Base-by-base conservation (phyloP, 371 early-diverging fungal species). In the Choanephora cucurbitarum region DNA sequence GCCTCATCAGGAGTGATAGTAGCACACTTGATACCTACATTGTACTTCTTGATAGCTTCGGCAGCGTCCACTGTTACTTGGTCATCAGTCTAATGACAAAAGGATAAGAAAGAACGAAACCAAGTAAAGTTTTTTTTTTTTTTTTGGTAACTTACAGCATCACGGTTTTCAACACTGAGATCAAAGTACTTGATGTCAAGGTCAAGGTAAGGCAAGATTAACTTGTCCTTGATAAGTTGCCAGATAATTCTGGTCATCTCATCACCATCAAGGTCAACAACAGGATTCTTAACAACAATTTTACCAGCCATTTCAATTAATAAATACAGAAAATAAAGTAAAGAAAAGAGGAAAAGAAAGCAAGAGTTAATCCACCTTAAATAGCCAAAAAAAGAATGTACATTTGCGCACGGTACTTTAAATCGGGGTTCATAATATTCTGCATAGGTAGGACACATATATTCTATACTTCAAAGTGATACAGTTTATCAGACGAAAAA, bases 1-100 rank as follows among this genome's bases (percentile, higher is more conserved):
- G 85, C 91, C 61, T 92, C 93, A 67, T 98, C 98, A 15, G 98
- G 97, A n/a, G 98, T 98, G 72, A 98, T 98, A 45, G 98, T 98
- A 22, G 98, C 98, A 78, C 98, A 98, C 82, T 98, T 98, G 79
- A 98, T 97, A 62, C 94, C 97, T 33, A 96, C 98, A 71, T 94
- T 93, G 84, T 94, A 95, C 84, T 95, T 93, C 64, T 90, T 83
- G 72, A 95, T 97, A 23, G 97, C 97, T 49, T 94, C 90, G 39
- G 98, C 98, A 45, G 98, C 95, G 49, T 97, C 97, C 41, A 94
- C 70, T 31, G 97, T 97, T 49, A 98, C 95, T 80, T 92, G 86
- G 80, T 98, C 98, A 69, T 93, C 77, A 32, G 98, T 98, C 89
- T 91, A 75, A 47, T 52, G 14, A 24, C n/a, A 33, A 28, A 7